phyloP scores from a whole-genome alignment of 108 stramenopile species.

The Cyclotella choctawhatcheeana region DNA sequence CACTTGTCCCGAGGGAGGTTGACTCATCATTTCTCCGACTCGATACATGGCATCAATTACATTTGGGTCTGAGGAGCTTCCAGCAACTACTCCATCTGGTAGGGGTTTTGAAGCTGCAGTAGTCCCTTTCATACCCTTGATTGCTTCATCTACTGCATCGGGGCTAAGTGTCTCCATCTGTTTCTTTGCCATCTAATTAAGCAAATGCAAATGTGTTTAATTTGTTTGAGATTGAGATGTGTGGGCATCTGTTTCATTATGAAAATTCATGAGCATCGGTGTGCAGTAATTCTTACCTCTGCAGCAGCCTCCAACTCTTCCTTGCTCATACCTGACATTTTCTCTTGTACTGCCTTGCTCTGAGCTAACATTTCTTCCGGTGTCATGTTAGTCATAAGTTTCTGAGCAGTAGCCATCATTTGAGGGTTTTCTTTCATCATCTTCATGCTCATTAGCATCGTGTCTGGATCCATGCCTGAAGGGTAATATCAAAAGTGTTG shows the following conservation, averaged over 20 bases:
- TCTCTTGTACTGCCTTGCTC: conserved; percentile 59
- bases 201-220: background rate
- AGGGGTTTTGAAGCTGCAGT: conserved; percentile 21
- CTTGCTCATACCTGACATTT: conserved; percentile 49
- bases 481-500: background rate
- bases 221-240: no score
- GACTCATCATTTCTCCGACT: conserved; percentile 68
- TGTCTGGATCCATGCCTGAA: conserved; percentile 85
- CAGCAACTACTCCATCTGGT: conserved; percentile 42
- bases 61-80: conserved; percentile 61
- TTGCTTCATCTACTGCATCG: conserved; percentile 55
- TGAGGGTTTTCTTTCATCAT: conserved; percentile 78
- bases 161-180: conserved; percentile 61
- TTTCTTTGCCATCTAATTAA: conserved; percentile 37
- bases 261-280: no score
- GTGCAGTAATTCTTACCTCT: conserved; percentile 20
- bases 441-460: conserved; percentile 73
- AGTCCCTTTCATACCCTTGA: conserved; percentile 51
- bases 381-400: conserved; percentile 71
- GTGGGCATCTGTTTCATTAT: no score
- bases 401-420: conserved; percentile 66
- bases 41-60: conserved; percentile 73
- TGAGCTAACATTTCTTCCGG: conserved; percentile 69
- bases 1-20: conserved; percentile 62
- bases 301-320: conserved; percentile 46